Conservation (phyloP, 1,139 yeast species). For the Geotrichum cucujoidarum region DNA sequence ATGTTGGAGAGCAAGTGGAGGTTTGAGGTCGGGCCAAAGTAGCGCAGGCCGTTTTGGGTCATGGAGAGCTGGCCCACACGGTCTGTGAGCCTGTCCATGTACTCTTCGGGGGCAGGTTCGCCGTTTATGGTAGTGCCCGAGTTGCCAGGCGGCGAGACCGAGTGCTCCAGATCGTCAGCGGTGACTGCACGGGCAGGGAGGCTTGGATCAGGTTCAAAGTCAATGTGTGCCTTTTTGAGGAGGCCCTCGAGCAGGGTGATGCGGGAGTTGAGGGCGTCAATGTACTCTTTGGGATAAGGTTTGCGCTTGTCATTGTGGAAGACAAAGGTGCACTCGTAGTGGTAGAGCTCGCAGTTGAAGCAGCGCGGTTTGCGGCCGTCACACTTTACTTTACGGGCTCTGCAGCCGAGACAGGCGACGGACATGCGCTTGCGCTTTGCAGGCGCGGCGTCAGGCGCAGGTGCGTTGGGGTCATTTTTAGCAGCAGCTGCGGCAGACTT, state of each 20-base stretch:
- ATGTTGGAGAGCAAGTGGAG: constrained; percentile 19
- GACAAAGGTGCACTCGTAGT: constrained; percentile 27
- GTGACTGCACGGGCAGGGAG: neutral
- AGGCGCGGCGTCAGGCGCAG: constrained; percentile 11
- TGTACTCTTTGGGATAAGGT: constrained; percentile 24
- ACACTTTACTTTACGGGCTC: constrained; percentile 54
- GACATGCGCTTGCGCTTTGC: constrained; percentile 41
- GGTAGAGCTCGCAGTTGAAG: constrained; percentile 57
- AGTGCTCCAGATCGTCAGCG: neutral
- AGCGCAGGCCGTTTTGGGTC: constrained; percentile 28
- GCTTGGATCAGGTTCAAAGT: constrained; percentile 12
- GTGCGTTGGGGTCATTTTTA: neutral
- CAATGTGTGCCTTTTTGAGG: constrained; percentile 17
- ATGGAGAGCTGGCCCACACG: constrained; percentile 22
- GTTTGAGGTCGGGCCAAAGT: constrained; percentile 29
- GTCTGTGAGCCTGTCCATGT: constrained; percentile 12
- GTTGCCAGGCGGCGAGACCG: neutral
- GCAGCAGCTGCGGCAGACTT: too few relatives aligned
- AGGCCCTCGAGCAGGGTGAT: constrained; percentile 19
- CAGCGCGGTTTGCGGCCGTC: constrained; percentile 64
- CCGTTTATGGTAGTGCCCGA: neutral
- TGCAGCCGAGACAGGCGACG: constrained; percentile 61
- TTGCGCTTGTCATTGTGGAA: constrained; percentile 23
- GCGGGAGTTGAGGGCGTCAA: constrained; percentile 20
- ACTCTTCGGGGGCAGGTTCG: constrained; percentile 10